Percentiles rank a stretch among this genome's conserved stretches.
phyloP scores from a whole-genome alignment of 202 grass and related monocot genomes.

The Zizania palustris region DNA sequence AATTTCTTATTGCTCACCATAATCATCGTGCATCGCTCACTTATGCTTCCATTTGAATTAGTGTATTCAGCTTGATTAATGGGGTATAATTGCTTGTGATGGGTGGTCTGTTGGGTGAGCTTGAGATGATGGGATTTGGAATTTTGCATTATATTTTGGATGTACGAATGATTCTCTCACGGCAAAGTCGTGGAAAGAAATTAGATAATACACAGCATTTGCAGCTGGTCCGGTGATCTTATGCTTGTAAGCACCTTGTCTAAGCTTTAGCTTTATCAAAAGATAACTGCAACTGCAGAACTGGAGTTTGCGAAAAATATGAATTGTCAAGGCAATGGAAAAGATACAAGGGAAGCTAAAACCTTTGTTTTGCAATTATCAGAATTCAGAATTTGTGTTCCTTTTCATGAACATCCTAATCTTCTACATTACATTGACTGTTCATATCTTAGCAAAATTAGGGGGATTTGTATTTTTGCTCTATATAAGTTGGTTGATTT shows the following conservation, averaged over 20 bases:
- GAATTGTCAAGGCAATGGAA: neutral
- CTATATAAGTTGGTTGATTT: no score
- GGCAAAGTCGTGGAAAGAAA: conserved; percentile 38
- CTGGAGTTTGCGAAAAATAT: neutral
- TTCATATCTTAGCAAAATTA: no score
- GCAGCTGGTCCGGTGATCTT: conserved; percentile 43
- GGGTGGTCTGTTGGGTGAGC: conserved; percentile 30
- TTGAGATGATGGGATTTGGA: conserved; percentile 32
- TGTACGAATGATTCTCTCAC: conserved; percentile 44
- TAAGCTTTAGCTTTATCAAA: conserved; percentile 47
- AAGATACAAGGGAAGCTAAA: neutral
- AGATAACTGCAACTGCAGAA: conserved; percentile 23
- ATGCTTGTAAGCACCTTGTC: conserved; percentile 39
- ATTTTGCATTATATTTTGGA: conserved; percentile 32
- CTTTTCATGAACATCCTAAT: no score
- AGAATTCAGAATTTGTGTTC: no score
- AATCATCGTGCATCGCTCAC: conserved; percentile 47
- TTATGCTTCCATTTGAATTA: conserved; percentile 27
- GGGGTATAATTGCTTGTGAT: conserved; percentile 19
- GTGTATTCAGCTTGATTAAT: conserved; percentile 22
- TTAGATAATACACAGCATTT: conserved; percentile 30
- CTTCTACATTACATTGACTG: no score
- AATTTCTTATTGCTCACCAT: conserved; percentile 39
- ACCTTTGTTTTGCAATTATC: neutral
- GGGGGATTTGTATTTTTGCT: no score